Evolutionary conservation across 129 eudicot genomes (phyloP).

Genomic region (Chrysanthemum makinoi): DNA sequence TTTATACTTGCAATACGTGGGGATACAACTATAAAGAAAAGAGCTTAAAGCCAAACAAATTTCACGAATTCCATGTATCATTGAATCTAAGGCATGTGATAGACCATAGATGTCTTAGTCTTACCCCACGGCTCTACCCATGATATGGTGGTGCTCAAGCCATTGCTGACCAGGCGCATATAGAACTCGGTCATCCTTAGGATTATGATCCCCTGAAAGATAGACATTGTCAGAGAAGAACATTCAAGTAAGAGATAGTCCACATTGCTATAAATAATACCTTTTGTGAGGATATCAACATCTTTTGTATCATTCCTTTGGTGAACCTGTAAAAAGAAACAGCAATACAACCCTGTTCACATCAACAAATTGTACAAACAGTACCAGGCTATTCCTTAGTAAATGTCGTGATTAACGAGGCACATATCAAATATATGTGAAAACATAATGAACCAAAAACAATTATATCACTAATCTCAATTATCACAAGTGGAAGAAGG

Average conservation of each 20-base stretch:
- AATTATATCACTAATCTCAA: no score
- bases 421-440: not conserved
- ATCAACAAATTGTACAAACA: not conserved
- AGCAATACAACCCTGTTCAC: not conserved
- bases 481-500: no score
- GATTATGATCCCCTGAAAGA: slow-evolving; percentile 65
- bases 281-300: slow-evolving; percentile 81
- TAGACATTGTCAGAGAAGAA: not conserved
- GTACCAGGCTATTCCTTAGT: no score
- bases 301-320: slow-evolving; percentile 55
- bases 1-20: not conserved
- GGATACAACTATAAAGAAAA: slow-evolving; percentile 19
- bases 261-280: slow-evolving; percentile 27
- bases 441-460: not conserved
- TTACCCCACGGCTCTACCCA: slow-evolving; percentile 96
- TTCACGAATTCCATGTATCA: not conserved
- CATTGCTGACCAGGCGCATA: slow-evolving; percentile 81
- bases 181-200: slow-evolving; percentile 51
- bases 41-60: not conserved
- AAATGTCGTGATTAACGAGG: no score
- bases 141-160: slow-evolving; percentile 69
- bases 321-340: slow-evolving; percentile 49
- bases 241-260: not conserved
- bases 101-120: not conserved
- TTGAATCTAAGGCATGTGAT: not conserved